These are phyloP conservation scores for Saturnispora ahearnii DNA, from an alignment of 805 yeast species.

Conservation along the genomic window DNA sequence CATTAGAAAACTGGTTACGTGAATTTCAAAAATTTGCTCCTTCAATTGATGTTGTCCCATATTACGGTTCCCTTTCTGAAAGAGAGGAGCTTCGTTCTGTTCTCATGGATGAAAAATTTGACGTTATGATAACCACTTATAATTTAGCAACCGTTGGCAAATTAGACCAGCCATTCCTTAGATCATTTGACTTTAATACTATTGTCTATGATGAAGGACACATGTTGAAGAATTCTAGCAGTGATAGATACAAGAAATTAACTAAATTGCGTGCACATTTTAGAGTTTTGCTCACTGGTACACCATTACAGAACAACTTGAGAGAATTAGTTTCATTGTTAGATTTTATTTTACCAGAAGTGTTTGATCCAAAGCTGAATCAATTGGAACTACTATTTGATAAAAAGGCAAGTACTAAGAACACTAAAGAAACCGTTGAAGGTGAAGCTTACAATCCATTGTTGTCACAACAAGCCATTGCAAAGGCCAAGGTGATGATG, in stretches of 20 bases:
- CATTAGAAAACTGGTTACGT: conserved; percentile 94
- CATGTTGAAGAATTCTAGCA: conserved; percentile 80
- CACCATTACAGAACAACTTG: conserved; percentile 91
- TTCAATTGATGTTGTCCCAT: conserved; percentile 70
- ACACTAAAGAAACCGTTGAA: conserved; percentile 28
- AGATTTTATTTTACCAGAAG: conserved; percentile 80
- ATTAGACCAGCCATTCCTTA: conserved; percentile 70
- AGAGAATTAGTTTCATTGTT: conserved; percentile 82
- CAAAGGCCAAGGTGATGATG: conserved; percentile 96
- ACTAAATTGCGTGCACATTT: conserved; percentile 81
- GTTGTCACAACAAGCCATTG: conserved; percentile 82
- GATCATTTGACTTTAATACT: conserved; percentile 67
- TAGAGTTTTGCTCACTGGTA: conserved; percentile 85
- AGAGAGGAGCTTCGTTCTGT: conserved; percentile 77
- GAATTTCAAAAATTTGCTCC: conserved; percentile 91
- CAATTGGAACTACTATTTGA: conserved; percentile 77
- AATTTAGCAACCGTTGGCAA: conserved; percentile 83
- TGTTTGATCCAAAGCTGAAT: conserved; percentile 74
- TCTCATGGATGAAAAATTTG: conserved; percentile 52
- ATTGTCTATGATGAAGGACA: conserved; percentile 98
- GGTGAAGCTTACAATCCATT: conserved; percentile 61
- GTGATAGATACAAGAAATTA: conserved; percentile 80
- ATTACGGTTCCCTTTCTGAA: conserved; percentile 81
- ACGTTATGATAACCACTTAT: conserved; percentile 91
- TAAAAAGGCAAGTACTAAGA: conserved; percentile 70